Evolutionary conservation across 441 rosid genomes (phyloP).

Genomic region (Hura crepitans): DNA sequence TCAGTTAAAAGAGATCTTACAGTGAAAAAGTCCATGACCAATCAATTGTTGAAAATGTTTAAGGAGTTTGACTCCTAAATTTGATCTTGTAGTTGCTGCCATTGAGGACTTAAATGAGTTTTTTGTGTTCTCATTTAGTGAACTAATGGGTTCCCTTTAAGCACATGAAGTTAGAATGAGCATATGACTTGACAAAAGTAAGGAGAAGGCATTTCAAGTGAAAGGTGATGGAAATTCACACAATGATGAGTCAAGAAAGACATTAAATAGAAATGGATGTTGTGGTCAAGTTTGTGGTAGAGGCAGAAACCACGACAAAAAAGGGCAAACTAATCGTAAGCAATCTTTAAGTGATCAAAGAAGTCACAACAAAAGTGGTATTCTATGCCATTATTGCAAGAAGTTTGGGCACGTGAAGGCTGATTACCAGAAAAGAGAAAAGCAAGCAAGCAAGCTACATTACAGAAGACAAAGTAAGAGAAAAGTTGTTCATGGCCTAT

Average conservation of each 20-base stretch:
- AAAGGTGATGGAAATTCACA: not conserved
- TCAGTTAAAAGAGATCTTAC: too few relatives aligned
- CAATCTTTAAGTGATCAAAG: not conserved
- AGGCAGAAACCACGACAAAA: too few relatives aligned
- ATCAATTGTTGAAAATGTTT: too few relatives aligned
- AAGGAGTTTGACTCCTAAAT: too few relatives aligned
- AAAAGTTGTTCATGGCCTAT: not conserved
- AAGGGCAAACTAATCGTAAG: too few relatives aligned
- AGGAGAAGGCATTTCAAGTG: slow-evolving; percentile 2
- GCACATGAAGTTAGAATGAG: slow-evolving; percentile 1
- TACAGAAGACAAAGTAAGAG: not conserved
- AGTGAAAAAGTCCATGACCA: too few relatives aligned
- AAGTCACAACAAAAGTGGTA: not conserved
- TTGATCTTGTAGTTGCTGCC: too few relatives aligned
- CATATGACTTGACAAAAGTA: not conserved
- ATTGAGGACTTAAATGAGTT: too few relatives aligned
- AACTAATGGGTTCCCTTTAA: not conserved
- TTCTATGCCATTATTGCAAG: not conserved
- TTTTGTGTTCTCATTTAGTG: not conserved
- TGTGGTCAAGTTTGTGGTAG: not conserved
- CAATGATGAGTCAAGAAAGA: not conserved
- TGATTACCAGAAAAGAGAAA: not conserved
- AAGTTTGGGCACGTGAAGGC: not conserved
- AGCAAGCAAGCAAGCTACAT: not conserved
- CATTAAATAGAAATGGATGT: not conserved